Evolutionary conservation across 1,284 basidiomycete species (phyloP), one percentile per base, ranked within the genome.

Genomic region (Sanghuangporus weigelae): DNA sequence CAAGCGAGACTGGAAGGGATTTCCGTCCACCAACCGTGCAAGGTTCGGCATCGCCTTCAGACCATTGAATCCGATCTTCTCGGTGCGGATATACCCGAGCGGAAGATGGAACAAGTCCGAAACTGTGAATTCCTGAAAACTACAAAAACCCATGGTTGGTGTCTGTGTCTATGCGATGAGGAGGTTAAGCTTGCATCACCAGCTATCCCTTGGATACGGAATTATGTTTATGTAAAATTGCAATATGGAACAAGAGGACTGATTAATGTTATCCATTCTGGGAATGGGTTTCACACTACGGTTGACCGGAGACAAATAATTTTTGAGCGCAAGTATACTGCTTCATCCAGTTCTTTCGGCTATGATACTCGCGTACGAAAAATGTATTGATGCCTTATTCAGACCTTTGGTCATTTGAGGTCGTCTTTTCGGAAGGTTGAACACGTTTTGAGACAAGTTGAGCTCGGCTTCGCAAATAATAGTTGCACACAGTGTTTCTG

Each of bases 61-160:
- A 36, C 67, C 61, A 42, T 70, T 63, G 48, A 69, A 64, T 42
- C 68, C 67, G 26, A 68, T 59, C 39, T 58, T 46, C 4, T 68
- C 63, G 16, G 59, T 62, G n/a, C 74, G 61, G 36, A 71, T 60
- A 0, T 67, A 19, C 1, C 78, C 83, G 62, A 78, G 78, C 0
- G 84, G 77, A 21, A 86, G 68, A 69, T 85, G 83, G 71, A 78
- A 78, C 7, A 86, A 73, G 70, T 86, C 84, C 7, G 78, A 81
- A 6, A 85, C 69, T 3, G 82, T 83, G 57, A 78, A 2, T 31
- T 71, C 70, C 79, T 82, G 50, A 7, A 12, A 31, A 3, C 60
- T 11, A 49, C 6, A 14, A 4, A 23, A 36, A 39, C 8, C 35
- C 54, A 57, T 46, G 12, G 16, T 44, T 26, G 60, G 42, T 42